A percentile compares a stretch with the other conserved stretches of the same genome.
These are phyloP conservation scores for Lactifluus hygrophoroides DNA, from an alignment of 768 basidiomycete genomes.

Conservation along the genomic window DNA sequence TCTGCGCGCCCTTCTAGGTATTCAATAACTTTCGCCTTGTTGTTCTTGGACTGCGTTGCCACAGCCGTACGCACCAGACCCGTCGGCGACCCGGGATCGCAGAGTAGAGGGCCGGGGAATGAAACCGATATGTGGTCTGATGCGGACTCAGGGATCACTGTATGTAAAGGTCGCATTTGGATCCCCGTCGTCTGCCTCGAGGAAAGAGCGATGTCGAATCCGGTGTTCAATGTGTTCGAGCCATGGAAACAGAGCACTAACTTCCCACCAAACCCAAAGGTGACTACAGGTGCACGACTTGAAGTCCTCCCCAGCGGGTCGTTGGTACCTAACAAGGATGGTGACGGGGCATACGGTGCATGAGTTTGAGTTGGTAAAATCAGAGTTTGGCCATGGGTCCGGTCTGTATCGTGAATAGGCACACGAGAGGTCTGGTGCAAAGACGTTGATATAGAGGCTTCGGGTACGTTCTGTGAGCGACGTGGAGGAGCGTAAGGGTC, in stretches of 20 bases:
- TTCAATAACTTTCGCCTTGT: slow-evolving; percentile 67
- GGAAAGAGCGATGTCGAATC: slow-evolving; percentile 71
- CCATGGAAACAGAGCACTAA: slow-evolving; percentile 84
- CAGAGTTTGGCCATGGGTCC: slow-evolving; percentile 21
- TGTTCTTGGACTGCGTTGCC: slow-evolving; percentile 62
- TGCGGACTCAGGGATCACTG: slow-evolving; percentile 60
- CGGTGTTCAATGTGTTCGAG: slow-evolving; percentile 52
- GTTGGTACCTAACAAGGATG: slow-evolving; percentile 72
- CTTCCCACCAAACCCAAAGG: slow-evolving; percentile 92
- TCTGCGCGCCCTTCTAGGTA: slow-evolving; percentile 70
- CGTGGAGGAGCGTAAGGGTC: slow-evolving; percentile 33
- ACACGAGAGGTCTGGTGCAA: slow-evolving; percentile 5
- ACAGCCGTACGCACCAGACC: slow-evolving; percentile 59
- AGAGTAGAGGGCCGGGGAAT: slow-evolving; percentile 85
- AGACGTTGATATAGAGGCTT: neutral
- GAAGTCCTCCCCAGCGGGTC: slow-evolving; percentile 72
- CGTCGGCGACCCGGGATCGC: slow-evolving; percentile 59
- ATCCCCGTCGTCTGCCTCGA: slow-evolving; percentile 63
- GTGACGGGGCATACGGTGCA: slow-evolving; percentile 72
- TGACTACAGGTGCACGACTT: slow-evolving; percentile 67
- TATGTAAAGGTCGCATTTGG: slow-evolving; percentile 56
- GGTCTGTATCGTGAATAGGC: slow-evolving; percentile 7
- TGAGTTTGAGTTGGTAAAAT: slow-evolving; percentile 32
- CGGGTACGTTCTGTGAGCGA: slow-evolving; percentile 18
- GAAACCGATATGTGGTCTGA: slow-evolving; percentile 43